Conservation (phyloP, 495 filamentous ascomycete species). For the Arthonia radiata region DNA sequence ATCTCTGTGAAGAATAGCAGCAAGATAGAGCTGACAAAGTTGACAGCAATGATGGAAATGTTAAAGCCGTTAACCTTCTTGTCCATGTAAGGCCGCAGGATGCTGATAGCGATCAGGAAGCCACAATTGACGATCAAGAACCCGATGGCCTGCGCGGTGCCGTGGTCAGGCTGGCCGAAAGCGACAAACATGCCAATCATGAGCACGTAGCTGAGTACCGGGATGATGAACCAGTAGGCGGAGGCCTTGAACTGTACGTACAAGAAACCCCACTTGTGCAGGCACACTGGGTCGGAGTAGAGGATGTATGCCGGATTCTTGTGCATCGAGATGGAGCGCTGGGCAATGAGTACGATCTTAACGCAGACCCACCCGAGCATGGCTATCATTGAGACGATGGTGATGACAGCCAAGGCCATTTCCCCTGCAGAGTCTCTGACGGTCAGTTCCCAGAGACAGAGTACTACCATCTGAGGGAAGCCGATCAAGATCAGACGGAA, state of each 20-base stretch:
- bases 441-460: conserved; percentile 91
- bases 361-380: conserved; percentile 71
- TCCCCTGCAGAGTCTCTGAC: conserved; percentile 65
- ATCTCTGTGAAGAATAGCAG: conserved; percentile 62
- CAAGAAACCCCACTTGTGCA: conserved; percentile 98
- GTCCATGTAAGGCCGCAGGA: conserved; percentile 93
- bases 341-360: conserved; percentile 75
- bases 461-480: conserved; percentile 73
- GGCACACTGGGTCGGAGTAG: conserved; percentile 71
- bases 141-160: conserved; percentile 62
- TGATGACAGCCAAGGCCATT: conserved; percentile 70
- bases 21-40: conserved; percentile 79
- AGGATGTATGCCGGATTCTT: conserved; percentile 94
- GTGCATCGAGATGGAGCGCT: conserved; percentile 71
- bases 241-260: conserved; percentile 95
- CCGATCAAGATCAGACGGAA: conserved; percentile 81
- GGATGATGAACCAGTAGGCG: conserved; percentile 90
- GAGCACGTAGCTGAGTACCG: conserved; percentile 51
- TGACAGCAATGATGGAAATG: conserved; percentile 70
- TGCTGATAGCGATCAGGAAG: conserved; percentile 51
- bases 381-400: conserved; percentile 54
- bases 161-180: conserved; percentile 45
- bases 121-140: conserved; percentile 66
- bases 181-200: conserved; percentile 83
- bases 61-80: conserved; percentile 97